A percentile compares a stretch with the other conserved stretches of the same genome.
Evolutionary conservation across 1,284 basidiomycete species (phyloP).

Genomic region (Cryptococcus sp.): DNA sequence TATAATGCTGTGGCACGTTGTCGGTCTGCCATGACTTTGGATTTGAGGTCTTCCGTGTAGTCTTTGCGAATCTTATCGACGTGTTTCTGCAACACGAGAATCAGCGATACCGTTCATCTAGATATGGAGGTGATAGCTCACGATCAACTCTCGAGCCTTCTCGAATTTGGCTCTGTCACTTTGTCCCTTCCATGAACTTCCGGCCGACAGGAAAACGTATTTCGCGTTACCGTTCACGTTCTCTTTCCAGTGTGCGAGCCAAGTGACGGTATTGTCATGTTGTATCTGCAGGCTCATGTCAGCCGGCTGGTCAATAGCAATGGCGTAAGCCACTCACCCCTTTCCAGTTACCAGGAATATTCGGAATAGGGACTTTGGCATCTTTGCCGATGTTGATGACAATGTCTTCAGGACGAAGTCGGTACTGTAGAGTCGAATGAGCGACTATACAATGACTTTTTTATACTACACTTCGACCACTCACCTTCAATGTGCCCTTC

Average conservation of each 20-base stretch:
- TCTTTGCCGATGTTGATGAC: constrained; percentile 86
- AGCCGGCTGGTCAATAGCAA: background rate
- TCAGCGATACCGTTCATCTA: background rate
- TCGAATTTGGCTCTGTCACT: constrained; percentile 96
- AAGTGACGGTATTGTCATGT: constrained; percentile 92
- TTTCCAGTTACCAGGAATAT: constrained; percentile 85
- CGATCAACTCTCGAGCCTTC: constrained; percentile 92
- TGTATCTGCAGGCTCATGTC: constrained; percentile 56
- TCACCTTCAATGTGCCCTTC: constrained; percentile 92
- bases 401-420: constrained; percentile 89
- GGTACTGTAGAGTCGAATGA: constrained; percentile 58
- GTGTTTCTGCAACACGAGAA: constrained; percentile 64
- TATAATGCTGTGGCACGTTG: constrained; percentile 96
- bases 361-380: constrained; percentile 73
- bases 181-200: constrained; percentile 92
- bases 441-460: background rate
- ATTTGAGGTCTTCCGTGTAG: constrained; percentile 79
- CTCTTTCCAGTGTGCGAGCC: constrained; percentile 97
- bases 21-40: constrained; percentile 86
- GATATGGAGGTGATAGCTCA: constrained; percentile 47
- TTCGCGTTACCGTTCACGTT: constrained; percentile 90
- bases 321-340: constrained; percentile 27
- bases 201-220: constrained; percentile 93
- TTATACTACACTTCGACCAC: constrained; percentile 11
- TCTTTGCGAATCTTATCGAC: constrained; percentile 86